Percentiles rank a stretch among this genome's conserved stretches.
phyloP scores from a whole-genome alignment of 495 filamentous ascomycete genomes.

The Daldinia grandis region DNA sequence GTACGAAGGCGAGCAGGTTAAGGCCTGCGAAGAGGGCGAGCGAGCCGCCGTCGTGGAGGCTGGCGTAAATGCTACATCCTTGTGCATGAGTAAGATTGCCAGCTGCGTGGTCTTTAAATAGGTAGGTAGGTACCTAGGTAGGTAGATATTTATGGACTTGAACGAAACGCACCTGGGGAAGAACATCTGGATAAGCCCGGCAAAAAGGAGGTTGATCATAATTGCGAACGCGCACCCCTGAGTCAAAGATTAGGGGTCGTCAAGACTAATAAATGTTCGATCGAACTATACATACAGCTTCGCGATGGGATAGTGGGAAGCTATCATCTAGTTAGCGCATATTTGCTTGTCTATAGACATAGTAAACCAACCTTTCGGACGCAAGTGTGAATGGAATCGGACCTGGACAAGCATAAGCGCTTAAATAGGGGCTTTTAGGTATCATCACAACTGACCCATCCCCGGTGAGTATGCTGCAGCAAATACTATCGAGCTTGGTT shows the following conservation, averaged over 20 bases:
- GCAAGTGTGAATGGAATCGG: constrained; percentile 49
- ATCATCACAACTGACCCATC: constrained; percentile 31
- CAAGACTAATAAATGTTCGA: neutral
- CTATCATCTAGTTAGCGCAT: constrained; percentile 19
- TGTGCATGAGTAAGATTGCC: no score
- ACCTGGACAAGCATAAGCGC: constrained; percentile 25
- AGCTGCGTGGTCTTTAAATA: no score
- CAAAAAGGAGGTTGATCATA: constrained; percentile 46
- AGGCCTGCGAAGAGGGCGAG: constrained; percentile 42
- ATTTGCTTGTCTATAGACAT: neutral
- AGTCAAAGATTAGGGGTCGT: constrained; percentile 1
- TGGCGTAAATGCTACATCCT: constrained; percentile 25
- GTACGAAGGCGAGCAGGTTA: constrained; percentile 44
- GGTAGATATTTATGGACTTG: neutral
- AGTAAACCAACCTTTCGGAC: constrained; percentile 42
- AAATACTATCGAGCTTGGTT: constrained; percentile 30
- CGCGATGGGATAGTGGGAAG: constrained; percentile 49
- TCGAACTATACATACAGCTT: constrained; percentile 40
- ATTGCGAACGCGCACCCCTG: constrained; percentile 49
- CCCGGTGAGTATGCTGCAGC: constrained; percentile 48
- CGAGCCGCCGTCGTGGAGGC: constrained; percentile 29
- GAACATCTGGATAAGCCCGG: constrained; percentile 50
- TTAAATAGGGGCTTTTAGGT: neutral
- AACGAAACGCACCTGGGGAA: constrained; percentile 40
- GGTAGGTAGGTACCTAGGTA: neutral